phyloP scores from a whole-genome alignment of 2,329 filamentous ascomycete species.

The Cytospora leucostoma region DNA sequence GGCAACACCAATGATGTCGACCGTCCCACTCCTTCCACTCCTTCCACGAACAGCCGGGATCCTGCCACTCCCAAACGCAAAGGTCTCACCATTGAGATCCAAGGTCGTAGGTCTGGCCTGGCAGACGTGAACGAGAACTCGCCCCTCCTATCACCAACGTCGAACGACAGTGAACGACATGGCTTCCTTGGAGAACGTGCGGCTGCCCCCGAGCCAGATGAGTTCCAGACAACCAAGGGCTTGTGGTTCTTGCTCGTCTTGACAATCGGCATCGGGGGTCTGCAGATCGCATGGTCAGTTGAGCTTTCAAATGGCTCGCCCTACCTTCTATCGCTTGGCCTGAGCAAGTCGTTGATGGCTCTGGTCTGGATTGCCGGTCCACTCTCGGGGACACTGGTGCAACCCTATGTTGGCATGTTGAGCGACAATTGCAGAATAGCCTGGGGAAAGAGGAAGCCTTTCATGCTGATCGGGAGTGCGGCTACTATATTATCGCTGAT shows the following conservation, averaged over 20 bases:
- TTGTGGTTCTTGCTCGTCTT: slow-evolving; percentile 82
- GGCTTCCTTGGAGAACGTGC: slow-evolving; percentile 36
- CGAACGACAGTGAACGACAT: slow-evolving; percentile 32
- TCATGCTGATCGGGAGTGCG: slow-evolving; percentile 70
- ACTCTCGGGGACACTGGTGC: slow-evolving; percentile 74
- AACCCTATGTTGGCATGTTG: slow-evolving; percentile 79
- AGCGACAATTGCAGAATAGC: slow-evolving; percentile 74
- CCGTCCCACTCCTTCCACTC: slow-evolving; percentile 19
- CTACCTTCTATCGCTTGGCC: slow-evolving; percentile 75
- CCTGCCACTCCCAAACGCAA: slow-evolving; percentile 29
- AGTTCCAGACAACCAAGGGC: slow-evolving; percentile 71
- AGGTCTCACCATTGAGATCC: slow-evolving; percentile 31
- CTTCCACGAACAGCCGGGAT: slow-evolving; percentile 23
- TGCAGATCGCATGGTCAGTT: slow-evolving; percentile 95
- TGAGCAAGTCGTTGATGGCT: slow-evolving; percentile 81
- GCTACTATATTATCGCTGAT: slow-evolving; percentile 70
- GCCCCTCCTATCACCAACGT: slow-evolving; percentile 48
- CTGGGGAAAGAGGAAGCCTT: slow-evolving; percentile 80
- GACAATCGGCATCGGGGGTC: slow-evolving; percentile 81
- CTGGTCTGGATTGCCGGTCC: slow-evolving; percentile 85
- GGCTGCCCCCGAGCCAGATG: slow-evolving; percentile 42
- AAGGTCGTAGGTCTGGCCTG: slow-evolving; percentile 8
- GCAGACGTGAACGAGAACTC: slow-evolving; percentile 48
- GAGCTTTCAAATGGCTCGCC: slow-evolving; percentile 92
- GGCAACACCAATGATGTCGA: slow-evolving; percentile 34